Evolutionary conservation across 768 basidiomycete species (phyloP), one percentile per base, ranked within the genome.

Genomic region (Collybia sp.): DNA sequence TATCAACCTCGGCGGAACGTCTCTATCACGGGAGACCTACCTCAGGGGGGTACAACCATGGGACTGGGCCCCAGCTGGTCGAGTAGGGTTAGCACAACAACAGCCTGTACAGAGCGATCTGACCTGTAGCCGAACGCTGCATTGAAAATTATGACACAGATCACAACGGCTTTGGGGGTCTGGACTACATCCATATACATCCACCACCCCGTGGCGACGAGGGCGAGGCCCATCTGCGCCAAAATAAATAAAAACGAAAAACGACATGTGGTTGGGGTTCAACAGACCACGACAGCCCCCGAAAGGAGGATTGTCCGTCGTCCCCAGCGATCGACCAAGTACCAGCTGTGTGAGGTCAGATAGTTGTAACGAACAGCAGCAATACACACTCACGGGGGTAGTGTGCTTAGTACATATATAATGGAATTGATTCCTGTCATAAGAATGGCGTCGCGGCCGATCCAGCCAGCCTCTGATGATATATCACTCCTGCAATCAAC

Each of bases 91-190:
- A 43, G 13, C 39, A 12, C 54, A 45, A 12, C 18, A 45, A 5
- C 11, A 19, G 13, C 20, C 34, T 35, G 9, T 12, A 12, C 25
- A 20, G 11, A 31, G 44, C 19, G 34, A 20, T 48, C 55, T 15
- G 55, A 82, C 79, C 85, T 90, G 58, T 85, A 93, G 13, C 94
- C 94, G 59, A 95, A 95, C 12, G 87, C 88, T 30, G 93, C 92
- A 52, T 98, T 97, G 76, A 85, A 97, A 38, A 93, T 70, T 44
- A 98, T 84, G 3, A 98, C 93, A 52, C 87, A 93, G 2, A 77
- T 59, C 2, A 97, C 93, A 8, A 96, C 94, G 18, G 85, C 91
- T 42, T 81, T 79, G 0, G 94, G 90, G 2, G 94, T 96, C 52
- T 78, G 76, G 1, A 88, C 76, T 30, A 91, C 79, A 58, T 95